Base-by-base conservation (phyloP, 345 rosid genomes). In the Angophora floribunda region DNA sequence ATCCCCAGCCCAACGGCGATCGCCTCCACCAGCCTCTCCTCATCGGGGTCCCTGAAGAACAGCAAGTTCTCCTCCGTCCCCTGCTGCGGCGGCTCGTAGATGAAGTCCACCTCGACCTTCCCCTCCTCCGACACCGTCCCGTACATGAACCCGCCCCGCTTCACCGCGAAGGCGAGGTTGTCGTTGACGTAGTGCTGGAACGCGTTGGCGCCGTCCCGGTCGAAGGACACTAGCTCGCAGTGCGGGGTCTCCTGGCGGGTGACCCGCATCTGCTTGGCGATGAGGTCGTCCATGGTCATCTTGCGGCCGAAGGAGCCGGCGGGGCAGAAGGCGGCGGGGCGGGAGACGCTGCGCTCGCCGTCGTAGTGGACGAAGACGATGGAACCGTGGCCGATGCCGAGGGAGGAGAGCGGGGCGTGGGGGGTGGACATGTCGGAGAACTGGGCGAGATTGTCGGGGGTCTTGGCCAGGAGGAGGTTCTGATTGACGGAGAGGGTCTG, bases 271-370 rank as follows among this genome's bases (percentile, higher is more conserved):
- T 98, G 99, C 44, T 92, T 94, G 26, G 99, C 98, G 88, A 98
- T 97, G 6, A 98, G 92, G 87, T 98, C 99, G 52, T 96, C 99
- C 88, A 98, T 95, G 10, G 99, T 98, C 99, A 98, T 98, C 95
- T 98, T 98, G 79, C 96, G 94, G 21, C 99, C 99, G 80, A 98
- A 98, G 2, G 99, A 96, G 1, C 99, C 98, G 4, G 99, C 96
- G 1, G 99, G 99, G 30, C 86, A 89, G 51, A 97, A 89, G 32
- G 92, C 89, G 16, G 98, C 95, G 55, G 96, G 98, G 28, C 95
- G 94, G 32, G 91, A 89, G 85, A 97, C 92, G 50, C 91, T 91
- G 52, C 99, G 93, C 91, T 96, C 96, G 36, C 97, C 98, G 15
- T 98, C 96, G 89, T 98, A 98, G 22, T 96, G 91, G 4, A 97